Base-by-base conservation (phyloP, 495 filamentous ascomycete species). In the Talaromyces wortmannii region DNA sequence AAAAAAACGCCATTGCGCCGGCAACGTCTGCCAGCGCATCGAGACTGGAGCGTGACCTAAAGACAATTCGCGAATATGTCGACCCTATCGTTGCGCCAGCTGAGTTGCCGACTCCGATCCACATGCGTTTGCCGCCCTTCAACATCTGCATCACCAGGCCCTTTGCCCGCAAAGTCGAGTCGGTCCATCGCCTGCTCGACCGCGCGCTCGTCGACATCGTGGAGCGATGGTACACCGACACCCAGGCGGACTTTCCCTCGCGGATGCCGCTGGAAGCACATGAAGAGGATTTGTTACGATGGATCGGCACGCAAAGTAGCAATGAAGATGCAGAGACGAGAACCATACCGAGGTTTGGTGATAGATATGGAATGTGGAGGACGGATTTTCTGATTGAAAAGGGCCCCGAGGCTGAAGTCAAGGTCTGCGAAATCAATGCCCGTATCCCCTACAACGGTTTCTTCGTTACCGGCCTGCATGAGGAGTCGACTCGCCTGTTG, bases 341-440 rank as follows among this genome's bases (percentile, higher is more conserved):
- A 29, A 48, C 15, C 16, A 43, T 16, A 31, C 23, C 30, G 29
- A 31, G 7, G n/a, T 61, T 30, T 52, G 32, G 17, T 52, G 52
- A 57, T 6, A 36, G 59, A 17, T 31, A 57, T 6, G 75, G 75
- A 6, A 67, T 67, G 31, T 75, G 71, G 62, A 63, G 75, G 57
- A 75, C 75, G 12, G 75, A 78, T 51, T 71, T 76, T 44, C 48
- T 78, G n/a, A 45, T 77, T 1, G 67, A 71, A 30, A 40, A 40
- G 13, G 10, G 33, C 31, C 31, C 13, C 31, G 32, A 50, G 11
- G 6, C 31, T 15, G 69, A 71, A 12, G 70, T 67, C 45, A 59
- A 60, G 0, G 67, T 78, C 30, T 74, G 69, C 29, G 75, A 78
- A 55, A 77, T 78, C 18, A 78, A 78, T 51, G 72, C 70, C 1